Conservation (phyloP, 441 rosid genomes). For the Macaranga tanarius region DNA sequence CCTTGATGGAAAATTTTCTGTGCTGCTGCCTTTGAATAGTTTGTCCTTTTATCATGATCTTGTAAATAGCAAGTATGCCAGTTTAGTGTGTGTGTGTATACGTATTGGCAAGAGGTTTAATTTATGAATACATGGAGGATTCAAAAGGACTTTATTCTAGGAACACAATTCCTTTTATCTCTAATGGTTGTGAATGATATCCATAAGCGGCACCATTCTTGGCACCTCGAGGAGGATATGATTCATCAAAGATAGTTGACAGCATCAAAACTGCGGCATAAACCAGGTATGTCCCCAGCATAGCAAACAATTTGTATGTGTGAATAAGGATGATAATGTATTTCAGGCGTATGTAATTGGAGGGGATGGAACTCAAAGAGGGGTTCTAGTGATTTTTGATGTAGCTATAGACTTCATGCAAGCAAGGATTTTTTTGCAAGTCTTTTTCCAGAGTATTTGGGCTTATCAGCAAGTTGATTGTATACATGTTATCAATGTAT, state of each 20-base stretch:
- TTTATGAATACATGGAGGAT: slow-evolving; percentile 44
- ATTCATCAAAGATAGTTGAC: slow-evolving; percentile 53
- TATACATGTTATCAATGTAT: not conserved
- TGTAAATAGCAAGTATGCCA: no score
- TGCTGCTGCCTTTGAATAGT: no score
- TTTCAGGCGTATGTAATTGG: slow-evolving; percentile 51
- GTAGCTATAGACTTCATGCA: slow-evolving; percentile 19
- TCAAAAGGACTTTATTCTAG: slow-evolving; percentile 54
- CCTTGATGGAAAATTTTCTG: no score
- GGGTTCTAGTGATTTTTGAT: slow-evolving; percentile 47
- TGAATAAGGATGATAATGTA: not conserved
- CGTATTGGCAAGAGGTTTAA: not conserved
- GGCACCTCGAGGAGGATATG: slow-evolving; percentile 61
- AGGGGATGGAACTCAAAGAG: slow-evolving; percentile 62
- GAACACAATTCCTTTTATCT: slow-evolving; percentile 41
- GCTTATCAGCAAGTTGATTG: not conserved
- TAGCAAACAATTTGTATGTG: not conserved
- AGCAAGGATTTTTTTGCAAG: not conserved
- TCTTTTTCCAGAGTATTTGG: not conserved
- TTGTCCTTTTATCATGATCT: no score
- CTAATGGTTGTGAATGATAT: slow-evolving; percentile 51
- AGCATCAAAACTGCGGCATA: slow-evolving; percentile 62
- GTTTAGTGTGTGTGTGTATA: no score
- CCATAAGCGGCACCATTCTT: slow-evolving; percentile 55
- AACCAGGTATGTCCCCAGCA: slow-evolving; percentile 37